Percentiles rank a stretch among this genome's conserved stretches.
Evolutionary conservation across 1,139 yeast species (phyloP).

Genomic region (Candida glucosophila): DNA sequence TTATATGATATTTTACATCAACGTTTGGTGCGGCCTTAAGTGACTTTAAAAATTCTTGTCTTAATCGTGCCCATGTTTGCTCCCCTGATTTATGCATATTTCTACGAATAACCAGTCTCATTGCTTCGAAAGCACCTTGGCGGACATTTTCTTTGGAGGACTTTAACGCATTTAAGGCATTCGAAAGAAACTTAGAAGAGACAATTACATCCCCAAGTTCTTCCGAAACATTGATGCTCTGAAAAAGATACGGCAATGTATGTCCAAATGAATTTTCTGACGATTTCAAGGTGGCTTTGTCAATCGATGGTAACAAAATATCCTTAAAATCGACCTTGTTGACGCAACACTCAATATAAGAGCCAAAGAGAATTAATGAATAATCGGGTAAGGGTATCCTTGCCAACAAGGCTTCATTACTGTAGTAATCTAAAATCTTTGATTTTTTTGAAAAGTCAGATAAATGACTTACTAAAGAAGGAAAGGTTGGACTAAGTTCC

Average conservation of each 20-base stretch:
- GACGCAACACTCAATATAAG: conserved; percentile 36
- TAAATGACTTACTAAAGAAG: conserved; percentile 23
- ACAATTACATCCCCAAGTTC: conserved; percentile 12
- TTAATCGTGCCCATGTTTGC: conserved; percentile 12
- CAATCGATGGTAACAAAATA: conserved; percentile 51
- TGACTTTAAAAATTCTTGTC: conserved; percentile 49
- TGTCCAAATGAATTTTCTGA: conserved; percentile 62
- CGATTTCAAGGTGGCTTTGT: conserved; percentile 72
- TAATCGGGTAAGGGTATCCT: conserved; percentile 17
- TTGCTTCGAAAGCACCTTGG: conserved; percentile 37
- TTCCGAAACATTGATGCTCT: conserved; percentile 18
- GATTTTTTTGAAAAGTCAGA: conserved; percentile 8
- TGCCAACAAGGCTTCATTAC: conserved; percentile 35
- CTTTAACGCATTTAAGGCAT: conserved; percentile 58
- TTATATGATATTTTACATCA: conserved; percentile 48
- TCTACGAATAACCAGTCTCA: conserved; percentile 18
- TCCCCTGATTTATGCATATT: conserved; percentile 9
- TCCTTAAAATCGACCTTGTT: conserved; percentile 32
- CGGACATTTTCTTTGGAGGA: conserved; percentile 65
- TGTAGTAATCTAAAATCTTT: conserved; percentile 10
- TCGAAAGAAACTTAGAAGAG: conserved; percentile 45
- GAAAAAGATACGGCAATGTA: conserved; percentile 42
- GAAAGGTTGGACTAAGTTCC: conserved; percentile 32
- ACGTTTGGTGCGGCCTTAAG: conserved; percentile 56
- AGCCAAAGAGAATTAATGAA: conserved; percentile 14